Evolutionary conservation across 805 yeast species (phyloP), one percentile per base, ranked within the genome.

Genomic region (Teunomyces barrocoloradensis): DNA sequence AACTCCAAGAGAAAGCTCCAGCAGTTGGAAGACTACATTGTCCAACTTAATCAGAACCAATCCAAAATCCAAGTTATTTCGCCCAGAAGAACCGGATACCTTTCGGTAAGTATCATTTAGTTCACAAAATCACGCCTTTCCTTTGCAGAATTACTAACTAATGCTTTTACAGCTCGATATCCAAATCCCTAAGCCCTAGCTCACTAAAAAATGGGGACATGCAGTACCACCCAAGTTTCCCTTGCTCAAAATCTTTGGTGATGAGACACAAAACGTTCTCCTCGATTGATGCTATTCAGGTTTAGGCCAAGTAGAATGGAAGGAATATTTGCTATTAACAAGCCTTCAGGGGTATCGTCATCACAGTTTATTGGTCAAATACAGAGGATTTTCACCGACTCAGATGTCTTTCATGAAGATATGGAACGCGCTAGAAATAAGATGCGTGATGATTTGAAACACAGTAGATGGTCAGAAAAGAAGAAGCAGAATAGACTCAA

Each of bases 301-400:
- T 53, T 35, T 43, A 42, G 42, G 27, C 48, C 48, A 13, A 51
- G 41, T 29, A 53, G 47, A 28, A 88, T 92, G 96, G 89, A 90
- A 58, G 98, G 99, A 38, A 79, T 94, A 0, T 89, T 92, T 73
- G 98, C 98, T 6, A 80, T 92, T 37, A 85, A 85, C 53, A 92
- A 92, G 63, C 98, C 98, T 0, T 69, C 83, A 12, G 97, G 97
- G 0, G 77, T 87, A 10, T 74, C 95, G 1, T 90, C 97, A 0
- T 80, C 90, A 15, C 80, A 84, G 46, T 82, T 89, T 47, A 75
- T 94, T 45, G 77, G 79, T 39, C 80, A 80, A 43, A 53, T 92
- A 30, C 92, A 91, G 59, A 64, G 71, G 13, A 61, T 81, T 3
- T 80, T 92, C 64, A 79, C 85, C 20, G 65, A 73, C 0, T 80